Base-by-base conservation (phyloP, 805 yeast genomes). In the Grigorovia yakushimaensis region DNA sequence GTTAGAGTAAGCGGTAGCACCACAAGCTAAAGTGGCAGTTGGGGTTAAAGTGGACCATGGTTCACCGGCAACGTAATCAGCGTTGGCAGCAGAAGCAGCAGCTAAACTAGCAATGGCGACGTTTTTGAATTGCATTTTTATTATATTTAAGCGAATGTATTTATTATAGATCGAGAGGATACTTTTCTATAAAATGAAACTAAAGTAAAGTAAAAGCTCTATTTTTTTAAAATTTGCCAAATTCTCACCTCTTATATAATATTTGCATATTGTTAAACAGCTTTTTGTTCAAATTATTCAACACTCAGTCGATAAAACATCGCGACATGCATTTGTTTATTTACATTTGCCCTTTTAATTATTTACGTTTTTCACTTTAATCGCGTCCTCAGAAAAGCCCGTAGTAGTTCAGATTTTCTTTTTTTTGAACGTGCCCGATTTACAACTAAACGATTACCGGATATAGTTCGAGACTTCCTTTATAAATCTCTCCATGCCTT, bases 41-140 rank as follows among this genome's bases (percentile, higher is more conserved):
- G 93, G 89, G 37, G 88, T 82, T 65, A 84, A 73, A 47, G 88
- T 80, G 47, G 83, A 66, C 83, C 84, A 83, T 54, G 81, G 47
- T 10, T 50, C 48, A 47, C 51, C 51, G 21, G 59, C 53, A 24
- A 52, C 45, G 42, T 50, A 47, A 30, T 50, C 55, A 17, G 51
- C 55, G 23, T 54, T 58, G 20, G 54, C 42, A n/a, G 51, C 43
- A 24, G 56, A 39, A 22, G 54, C 84, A 30, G 54, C 43, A 40
- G 56, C 51, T 42, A 60, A 48, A 41, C 58, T 52, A 44, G 54
- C 55, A 43, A 53, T 42, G 39, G 46, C 44, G 45, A 52, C 44
- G 43, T 54, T 51, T 35, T 55, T 55, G 50, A 53, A 54, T 59
- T 57, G 64, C 64, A 60, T 60, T 46, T 36, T 43, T 23, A 36